phyloP scores from a whole-genome alignment of 495 filamentous ascomycete species.

The Xylaria acuta region DNA sequence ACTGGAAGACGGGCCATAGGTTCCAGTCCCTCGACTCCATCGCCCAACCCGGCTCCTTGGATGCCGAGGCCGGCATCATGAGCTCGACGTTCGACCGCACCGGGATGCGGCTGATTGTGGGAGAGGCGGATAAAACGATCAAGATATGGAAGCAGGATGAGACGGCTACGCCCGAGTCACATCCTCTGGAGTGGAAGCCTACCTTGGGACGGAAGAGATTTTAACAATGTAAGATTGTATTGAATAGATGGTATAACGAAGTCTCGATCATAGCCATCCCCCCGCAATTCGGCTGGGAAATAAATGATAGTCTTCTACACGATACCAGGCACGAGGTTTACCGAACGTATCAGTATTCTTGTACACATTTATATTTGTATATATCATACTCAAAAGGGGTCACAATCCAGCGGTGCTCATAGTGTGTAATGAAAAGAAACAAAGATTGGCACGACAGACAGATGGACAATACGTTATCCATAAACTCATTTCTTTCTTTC shows the following conservation, averaged over 20 bases:
- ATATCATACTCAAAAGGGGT: slow-evolving; percentile 2
- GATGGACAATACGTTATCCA: not conserved
- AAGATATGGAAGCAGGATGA: slow-evolving; percentile 97
- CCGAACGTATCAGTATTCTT: not conserved
- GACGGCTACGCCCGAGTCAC: slow-evolving; percentile 84
- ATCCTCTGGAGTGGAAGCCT: slow-evolving; percentile 94
- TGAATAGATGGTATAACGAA: not conserved
- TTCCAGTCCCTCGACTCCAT: slow-evolving; percentile 89
- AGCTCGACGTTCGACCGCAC: slow-evolving; percentile 88
- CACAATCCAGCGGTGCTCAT: not conserved
- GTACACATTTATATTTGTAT: slow-evolving; percentile 2
- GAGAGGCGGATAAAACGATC: slow-evolving; percentile 97
- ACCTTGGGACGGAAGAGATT: slow-evolving; percentile 64
- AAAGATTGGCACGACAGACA: not conserved
- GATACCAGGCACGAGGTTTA: not conserved
- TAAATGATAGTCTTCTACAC: not conserved
- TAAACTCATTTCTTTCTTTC: slow-evolving; percentile 20
- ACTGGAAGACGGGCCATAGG: slow-evolving; percentile 95
- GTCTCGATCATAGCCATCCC: not conserved
- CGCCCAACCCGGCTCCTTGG: slow-evolving; percentile 91
- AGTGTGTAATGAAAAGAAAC: not conserved
- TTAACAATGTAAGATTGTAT: slow-evolving; percentile 27
- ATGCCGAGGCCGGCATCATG: slow-evolving; percentile 95
- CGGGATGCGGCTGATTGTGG: slow-evolving; percentile 86
- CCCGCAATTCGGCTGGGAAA: not conserved